phyloP scores from a whole-genome alignment of 1,284 basidiomycete genomes.

The Rhodotorula sp. region DNA sequence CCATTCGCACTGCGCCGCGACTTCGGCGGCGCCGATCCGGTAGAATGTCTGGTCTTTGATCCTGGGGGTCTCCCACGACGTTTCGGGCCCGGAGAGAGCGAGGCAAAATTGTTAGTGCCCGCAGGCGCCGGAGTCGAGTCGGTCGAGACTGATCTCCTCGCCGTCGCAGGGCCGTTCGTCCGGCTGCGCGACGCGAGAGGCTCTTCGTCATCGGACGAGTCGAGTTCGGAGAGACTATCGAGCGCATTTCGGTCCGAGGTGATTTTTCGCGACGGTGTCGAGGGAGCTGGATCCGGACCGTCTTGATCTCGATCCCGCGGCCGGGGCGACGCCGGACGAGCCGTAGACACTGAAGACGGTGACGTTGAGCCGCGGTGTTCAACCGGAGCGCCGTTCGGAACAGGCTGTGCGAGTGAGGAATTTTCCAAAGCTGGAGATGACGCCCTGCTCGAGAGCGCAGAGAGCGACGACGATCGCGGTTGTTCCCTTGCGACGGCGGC shows the following conservation, averaged over 20 bases:
- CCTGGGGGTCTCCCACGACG: slow-evolving; percentile 15
- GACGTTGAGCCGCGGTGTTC: neutral
- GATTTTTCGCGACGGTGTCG: neutral
- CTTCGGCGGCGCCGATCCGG: neutral
- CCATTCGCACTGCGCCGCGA: neutral
- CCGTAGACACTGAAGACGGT: neutral
- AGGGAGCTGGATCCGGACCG: neutral
- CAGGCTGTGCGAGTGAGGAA: neutral
- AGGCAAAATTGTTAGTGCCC: neutral
- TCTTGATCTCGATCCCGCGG: neutral
- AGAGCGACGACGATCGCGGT: slow-evolving; percentile 18
- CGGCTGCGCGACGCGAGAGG: neutral
- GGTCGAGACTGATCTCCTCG: neutral
- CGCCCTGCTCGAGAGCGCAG: slow-evolving; percentile 5
- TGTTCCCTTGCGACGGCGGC: neutral
- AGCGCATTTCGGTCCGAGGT: neutral
- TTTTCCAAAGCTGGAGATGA: slow-evolving; percentile 2
- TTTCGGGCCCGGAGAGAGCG: neutral
- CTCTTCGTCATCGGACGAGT: slow-evolving; percentile 4
- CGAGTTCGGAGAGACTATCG: slow-evolving; percentile 15
- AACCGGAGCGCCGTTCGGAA: neutral
- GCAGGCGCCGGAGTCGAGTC: slow-evolving; percentile 4
- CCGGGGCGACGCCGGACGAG: neutral
- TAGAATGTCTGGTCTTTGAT: slow-evolving; percentile 2
- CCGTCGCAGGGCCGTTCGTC: neutral